phyloP scores from a whole-genome alignment of 2,329 filamentous ascomycete species.

The Ophiostoma fasciatum region DNA sequence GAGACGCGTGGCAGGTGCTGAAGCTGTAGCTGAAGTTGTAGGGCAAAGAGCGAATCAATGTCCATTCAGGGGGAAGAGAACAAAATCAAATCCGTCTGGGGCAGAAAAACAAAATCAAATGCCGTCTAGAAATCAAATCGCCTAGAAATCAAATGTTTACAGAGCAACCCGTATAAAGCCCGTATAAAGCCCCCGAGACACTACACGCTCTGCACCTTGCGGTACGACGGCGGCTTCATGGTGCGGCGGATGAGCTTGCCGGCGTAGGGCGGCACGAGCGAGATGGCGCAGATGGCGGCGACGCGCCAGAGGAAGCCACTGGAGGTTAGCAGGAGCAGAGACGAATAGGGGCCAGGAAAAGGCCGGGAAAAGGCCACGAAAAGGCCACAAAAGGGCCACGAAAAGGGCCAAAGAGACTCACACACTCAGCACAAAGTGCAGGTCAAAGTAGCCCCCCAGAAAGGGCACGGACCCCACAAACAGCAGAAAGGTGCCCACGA shows the following conservation, averaged over 20 bases:
- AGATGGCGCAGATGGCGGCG: constrained; percentile 61
- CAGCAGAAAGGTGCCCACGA: constrained; percentile 68
- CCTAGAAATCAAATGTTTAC: too few species aligned
- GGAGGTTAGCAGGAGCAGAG: constrained; percentile 12
- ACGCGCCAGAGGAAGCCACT: constrained; percentile 85
- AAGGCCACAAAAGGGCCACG: not conserved
- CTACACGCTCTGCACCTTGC: constrained; percentile 70
- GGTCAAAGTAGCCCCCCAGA: constrained; percentile 76
- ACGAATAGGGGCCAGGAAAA: not conserved
- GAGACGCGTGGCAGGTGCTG: constrained; percentile 34
- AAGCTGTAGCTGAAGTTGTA: constrained; percentile 28
- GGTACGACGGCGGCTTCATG: constrained; percentile 83
- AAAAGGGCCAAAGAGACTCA: constrained; percentile 23
- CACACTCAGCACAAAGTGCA: constrained; percentile 60
- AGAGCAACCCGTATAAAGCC: too few species aligned
- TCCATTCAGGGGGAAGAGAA: too few species aligned
- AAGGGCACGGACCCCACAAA: constrained; percentile 78
- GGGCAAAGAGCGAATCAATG: not conserved
- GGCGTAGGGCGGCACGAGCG: constrained; percentile 72
- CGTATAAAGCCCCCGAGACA: too few species aligned
- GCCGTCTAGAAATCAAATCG: too few species aligned
- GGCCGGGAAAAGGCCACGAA: not conserved
- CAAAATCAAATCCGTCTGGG: not conserved
- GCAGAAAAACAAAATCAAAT: constrained; percentile 1
- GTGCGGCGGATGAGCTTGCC: constrained; percentile 73